Evolutionary conservation across 2,329 filamentous ascomycete species (phyloP), one percentile per base, ranked within the genome.

Genomic region (Trichoderma aggressivum): DNA sequence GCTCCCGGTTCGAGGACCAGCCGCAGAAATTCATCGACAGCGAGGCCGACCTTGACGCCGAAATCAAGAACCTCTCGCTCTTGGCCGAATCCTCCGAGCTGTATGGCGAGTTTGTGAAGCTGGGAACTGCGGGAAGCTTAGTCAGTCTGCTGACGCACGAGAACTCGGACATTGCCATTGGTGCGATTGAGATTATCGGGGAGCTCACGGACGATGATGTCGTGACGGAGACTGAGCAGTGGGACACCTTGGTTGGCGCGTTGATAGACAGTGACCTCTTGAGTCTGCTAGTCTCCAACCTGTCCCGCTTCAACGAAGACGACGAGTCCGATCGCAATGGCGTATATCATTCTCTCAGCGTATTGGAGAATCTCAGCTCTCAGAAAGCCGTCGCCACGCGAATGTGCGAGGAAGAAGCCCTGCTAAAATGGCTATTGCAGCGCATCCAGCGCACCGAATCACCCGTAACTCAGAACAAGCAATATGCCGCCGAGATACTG

Each of bases 131-230:
- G 0, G 88, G 82, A 5, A 94, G 91, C 69, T 81, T 99, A 64
- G 93, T 97, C 1, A 89, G 91, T 2, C 82, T 99, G 66, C 84
- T 99, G 62, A 91, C 95, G 18, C 96, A 99, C 79, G 96, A 99
- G 77, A 99, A 99, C 79, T 95, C 94, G 0, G 96, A 99, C 78
- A 97, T 99, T 74, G 94, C 96, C 12, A 97, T 98, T 76, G 93
- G 92, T 74, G 93, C 92, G 0, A 90, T 97, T 63, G 92, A 98
- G 82, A 92, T 98, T 60, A 89, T 99, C 64, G 91, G 89, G 70
- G 96, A 99, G 82, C 84, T 98, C 75, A 97, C 94, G 16, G 96
- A 98, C 76, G 94, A 99, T 79, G 95, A 98, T 78, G 93, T 97
- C 2, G 87, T 90, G 55, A 93, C 92, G 2, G 89, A 91, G 72